These are phyloP conservation scores for Arabidopsis hybrid DNA, from an alignment of 441 rosid species.

Conservation along the genomic window DNA sequence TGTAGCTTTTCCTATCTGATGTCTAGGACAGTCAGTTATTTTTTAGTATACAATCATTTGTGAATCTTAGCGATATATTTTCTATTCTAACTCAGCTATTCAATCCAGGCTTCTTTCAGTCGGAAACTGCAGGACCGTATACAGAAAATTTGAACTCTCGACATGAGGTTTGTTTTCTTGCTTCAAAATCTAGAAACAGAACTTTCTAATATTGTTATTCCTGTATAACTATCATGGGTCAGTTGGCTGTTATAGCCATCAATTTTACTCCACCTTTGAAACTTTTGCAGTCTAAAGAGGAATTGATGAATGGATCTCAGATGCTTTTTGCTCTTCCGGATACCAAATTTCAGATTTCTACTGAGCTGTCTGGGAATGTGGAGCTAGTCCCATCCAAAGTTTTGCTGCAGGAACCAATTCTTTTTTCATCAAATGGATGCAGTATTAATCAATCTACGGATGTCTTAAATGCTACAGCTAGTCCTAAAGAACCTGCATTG, in stretches of 20 bases:
- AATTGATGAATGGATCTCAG: constrained; percentile 57
- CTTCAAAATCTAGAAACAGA: constrained; percentile 17
- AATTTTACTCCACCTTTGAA: constrained; percentile 22
- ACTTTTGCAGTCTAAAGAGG: constrained; percentile 53
- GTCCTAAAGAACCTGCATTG: constrained; percentile 52
- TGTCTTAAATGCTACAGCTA: constrained; percentile 52
- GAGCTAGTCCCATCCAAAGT: constrained; percentile 55
- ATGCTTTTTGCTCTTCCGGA: constrained; percentile 55
- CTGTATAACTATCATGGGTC: constrained; percentile 4
- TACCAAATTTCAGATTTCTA: constrained; percentile 52
- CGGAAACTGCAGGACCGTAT: constrained; percentile 53
- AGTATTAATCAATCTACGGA: constrained; percentile 49
- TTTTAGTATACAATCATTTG: neutral
- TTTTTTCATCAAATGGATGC: constrained; percentile 49
- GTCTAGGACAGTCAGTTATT: neutral
- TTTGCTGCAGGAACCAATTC: constrained; percentile 63
- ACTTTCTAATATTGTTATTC: constrained; percentile 10
- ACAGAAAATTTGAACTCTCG: constrained; percentile 54
- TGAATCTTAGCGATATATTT: constrained; percentile 21
- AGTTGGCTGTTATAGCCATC: constrained; percentile 6
- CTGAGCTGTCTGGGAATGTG: constrained; percentile 53
- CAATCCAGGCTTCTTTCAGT: constrained; percentile 61
- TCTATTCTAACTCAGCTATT: constrained; percentile 40
- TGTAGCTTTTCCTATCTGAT: constrained; percentile 9
- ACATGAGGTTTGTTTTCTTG: constrained; percentile 64